Percentiles rank a stretch among this genome's conserved stretches.
Evolutionary conservation across 108 stramenopile genomes (phyloP).

Genomic region (Cyclotella baltica): DNA sequence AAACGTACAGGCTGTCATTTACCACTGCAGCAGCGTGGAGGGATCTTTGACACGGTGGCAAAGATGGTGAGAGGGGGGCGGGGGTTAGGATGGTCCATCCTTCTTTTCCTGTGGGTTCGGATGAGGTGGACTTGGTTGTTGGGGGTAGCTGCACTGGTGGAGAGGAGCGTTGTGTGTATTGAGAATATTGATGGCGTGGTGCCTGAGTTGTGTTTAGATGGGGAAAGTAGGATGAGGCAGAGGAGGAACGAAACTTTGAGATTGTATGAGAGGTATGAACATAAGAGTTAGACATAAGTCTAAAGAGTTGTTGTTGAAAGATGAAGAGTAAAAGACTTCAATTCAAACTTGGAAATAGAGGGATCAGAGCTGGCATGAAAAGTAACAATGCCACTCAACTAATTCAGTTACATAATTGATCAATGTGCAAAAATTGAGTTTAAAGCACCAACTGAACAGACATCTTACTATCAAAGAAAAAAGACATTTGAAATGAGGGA

Average conservation of each 20-base stretch:
- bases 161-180: not conserved
- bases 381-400: too few relatives aligned
- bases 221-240: not conserved
- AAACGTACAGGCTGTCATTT: constrained; percentile 71
- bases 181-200: constrained; percentile 12
- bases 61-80: constrained; percentile 20
- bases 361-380: too few relatives aligned
- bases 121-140: not conserved
- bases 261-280: too few relatives aligned
- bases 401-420: too few relatives aligned
- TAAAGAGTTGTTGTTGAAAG: too few relatives aligned
- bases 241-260: not conserved
- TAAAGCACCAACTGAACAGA: too few relatives aligned
- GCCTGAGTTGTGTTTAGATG: not conserved
- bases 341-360: too few relatives aligned
- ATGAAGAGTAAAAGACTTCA: too few relatives aligned
- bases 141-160: not conserved
- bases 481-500: too few relatives aligned
- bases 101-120: constrained; percentile 14
- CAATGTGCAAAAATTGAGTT: too few relatives aligned
- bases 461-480: too few relatives aligned
- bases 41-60: constrained; percentile 74
- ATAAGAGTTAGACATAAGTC: too few relatives aligned
- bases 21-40: constrained; percentile 90
- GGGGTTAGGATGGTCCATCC: constrained; percentile 43